A percentile compares a stretch with the other conserved stretches of the same genome.
phyloP scores from a whole-genome alignment of 805 yeast genomes.

The Candida silvicultrix region DNA sequence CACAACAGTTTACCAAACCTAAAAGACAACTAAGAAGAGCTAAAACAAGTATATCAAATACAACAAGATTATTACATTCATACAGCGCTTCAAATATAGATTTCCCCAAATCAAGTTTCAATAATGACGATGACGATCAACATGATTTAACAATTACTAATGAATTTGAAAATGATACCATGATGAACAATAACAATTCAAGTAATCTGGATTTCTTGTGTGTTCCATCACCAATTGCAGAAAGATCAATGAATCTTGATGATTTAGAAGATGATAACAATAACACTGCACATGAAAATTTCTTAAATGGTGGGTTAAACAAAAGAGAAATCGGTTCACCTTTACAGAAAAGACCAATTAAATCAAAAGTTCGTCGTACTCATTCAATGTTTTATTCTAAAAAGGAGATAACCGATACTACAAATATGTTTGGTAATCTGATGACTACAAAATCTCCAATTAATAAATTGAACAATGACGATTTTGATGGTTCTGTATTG shows the following conservation, averaged over 20 bases:
- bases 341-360: constrained; percentile 26
- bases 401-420: constrained; percentile 36
- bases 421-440: constrained; percentile 24
- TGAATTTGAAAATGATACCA: constrained; percentile 7
- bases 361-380: constrained; percentile 46
- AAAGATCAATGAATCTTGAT: constrained; percentile 6
- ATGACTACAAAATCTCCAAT: constrained; percentile 15
- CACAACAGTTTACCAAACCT: constrained; percentile 2
- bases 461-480: constrained; percentile 5
- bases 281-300: constrained; percentile 6
- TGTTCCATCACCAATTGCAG: constrained; percentile 22
- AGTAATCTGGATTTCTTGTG: constrained; percentile 17
- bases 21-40: constrained; percentile 17
- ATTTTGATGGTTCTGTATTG: constrained; percentile 4
- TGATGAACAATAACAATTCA: not conserved
- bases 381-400: constrained; percentile 65
- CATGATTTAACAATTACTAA: constrained; percentile 1
- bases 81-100: constrained; percentile 15
- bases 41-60: constrained; percentile 11
- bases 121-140: constrained; percentile 4
- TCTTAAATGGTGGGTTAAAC: constrained; percentile 4
- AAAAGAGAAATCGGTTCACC: constrained; percentile 33
- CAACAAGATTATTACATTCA: constrained; percentile 11
- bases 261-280: constrained; percentile 7
- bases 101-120: constrained; percentile 4